Percentiles rank a stretch among this genome's conserved stretches.
Evolutionary conservation across 2,329 filamentous ascomycete species (phyloP).

Genomic region (Sporothrix humicola): DNA sequence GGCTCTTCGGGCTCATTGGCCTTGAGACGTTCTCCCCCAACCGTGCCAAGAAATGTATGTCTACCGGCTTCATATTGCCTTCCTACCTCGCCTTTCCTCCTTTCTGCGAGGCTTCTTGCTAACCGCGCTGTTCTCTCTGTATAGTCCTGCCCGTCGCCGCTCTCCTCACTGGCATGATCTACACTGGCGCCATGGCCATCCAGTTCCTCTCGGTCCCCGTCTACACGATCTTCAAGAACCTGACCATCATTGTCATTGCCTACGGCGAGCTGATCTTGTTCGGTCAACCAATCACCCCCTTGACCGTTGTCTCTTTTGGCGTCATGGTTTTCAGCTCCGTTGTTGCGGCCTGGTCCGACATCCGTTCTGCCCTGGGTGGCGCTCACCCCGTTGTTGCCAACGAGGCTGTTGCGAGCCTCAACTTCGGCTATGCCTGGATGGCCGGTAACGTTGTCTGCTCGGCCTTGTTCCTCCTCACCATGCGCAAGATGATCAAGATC

Average conservation of each 20-base stretch:
- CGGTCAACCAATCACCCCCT: constrained; percentile 84
- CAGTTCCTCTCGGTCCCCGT: constrained; percentile 97
- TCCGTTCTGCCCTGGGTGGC: constrained; percentile 78
- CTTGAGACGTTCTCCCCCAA: constrained; percentile 80
- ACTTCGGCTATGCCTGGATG: constrained; percentile 98
- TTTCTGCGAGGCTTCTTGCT: not conserved
- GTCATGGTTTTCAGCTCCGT: constrained; percentile 96
- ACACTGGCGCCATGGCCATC: constrained; percentile 93
- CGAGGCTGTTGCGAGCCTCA: constrained; percentile 82
- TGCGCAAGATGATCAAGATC: constrained; percentile 98
- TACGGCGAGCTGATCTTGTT: constrained; percentile 99
- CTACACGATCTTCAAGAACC: constrained; percentile 99
- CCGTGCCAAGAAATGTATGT: constrained; percentile 89
- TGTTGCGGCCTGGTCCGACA: constrained; percentile 96
- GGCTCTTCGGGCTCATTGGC: constrained; percentile 77
- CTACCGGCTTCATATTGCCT: not conserved
- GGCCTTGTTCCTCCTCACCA: constrained; percentile 84
- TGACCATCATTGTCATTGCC: constrained; percentile 98
- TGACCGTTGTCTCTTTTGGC: constrained; percentile 91
- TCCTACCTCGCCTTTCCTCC: not conserved
- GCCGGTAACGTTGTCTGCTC: constrained; percentile 94
- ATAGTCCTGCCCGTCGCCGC: constrained; percentile 95
- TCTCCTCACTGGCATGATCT: constrained; percentile 98
- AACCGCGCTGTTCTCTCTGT: not conserved
- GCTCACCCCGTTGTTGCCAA: constrained; percentile 65